Evolutionary conservation across 352 stramenopile species (phyloP).

Genomic region (Phytophthora megakarya): DNA sequence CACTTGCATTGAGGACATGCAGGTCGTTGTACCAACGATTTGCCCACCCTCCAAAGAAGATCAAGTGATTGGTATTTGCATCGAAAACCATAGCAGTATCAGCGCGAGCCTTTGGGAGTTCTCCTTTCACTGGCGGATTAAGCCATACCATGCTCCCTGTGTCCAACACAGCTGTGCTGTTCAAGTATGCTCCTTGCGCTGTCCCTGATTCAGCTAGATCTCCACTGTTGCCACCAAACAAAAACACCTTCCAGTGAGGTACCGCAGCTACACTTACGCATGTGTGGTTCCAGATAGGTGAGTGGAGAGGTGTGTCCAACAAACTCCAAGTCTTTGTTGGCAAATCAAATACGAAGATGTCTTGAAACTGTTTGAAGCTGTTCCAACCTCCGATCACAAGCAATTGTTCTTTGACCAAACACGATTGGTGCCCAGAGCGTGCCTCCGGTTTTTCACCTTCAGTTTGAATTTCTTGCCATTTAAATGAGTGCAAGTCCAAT

Average conservation of each 20-base stretch:
- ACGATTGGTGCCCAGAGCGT: conserved; percentile 93
- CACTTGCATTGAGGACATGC: conserved; percentile 91
- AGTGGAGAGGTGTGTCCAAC: conserved; percentile 51
- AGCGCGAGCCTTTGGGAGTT: conserved; percentile 85
- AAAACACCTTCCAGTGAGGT: conserved; percentile 97
- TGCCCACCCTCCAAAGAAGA: conserved; percentile 97
- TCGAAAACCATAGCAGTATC: conserved; percentile 96
- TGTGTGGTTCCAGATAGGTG: conserved; percentile 94
- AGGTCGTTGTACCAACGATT: conserved; percentile 96
- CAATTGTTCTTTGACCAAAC: conserved; percentile 89
- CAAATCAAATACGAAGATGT: conserved; percentile 95
- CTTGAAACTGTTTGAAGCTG: conserved; percentile 95
- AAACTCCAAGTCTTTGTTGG: conserved; percentile 85
- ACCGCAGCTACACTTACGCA: conserved; percentile 94
- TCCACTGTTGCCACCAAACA: conserved; percentile 97
- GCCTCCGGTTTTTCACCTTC: conserved; percentile 91
- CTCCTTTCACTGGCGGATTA: conserved; percentile 66
- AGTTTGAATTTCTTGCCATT: conserved; percentile 89
- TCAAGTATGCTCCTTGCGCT: conserved; percentile 89
- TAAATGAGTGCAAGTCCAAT: conserved; percentile 91
- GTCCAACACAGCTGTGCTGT: conserved; percentile 92
- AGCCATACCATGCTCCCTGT: conserved; percentile 87
- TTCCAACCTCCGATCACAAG: conserved; percentile 97
- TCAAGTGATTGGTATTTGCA: conserved; percentile 83
- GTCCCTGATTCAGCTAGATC: conserved; percentile 89